phyloP scores from a whole-genome alignment of 495 filamentous ascomycete species.

The Aspergillus indologenus region DNA sequence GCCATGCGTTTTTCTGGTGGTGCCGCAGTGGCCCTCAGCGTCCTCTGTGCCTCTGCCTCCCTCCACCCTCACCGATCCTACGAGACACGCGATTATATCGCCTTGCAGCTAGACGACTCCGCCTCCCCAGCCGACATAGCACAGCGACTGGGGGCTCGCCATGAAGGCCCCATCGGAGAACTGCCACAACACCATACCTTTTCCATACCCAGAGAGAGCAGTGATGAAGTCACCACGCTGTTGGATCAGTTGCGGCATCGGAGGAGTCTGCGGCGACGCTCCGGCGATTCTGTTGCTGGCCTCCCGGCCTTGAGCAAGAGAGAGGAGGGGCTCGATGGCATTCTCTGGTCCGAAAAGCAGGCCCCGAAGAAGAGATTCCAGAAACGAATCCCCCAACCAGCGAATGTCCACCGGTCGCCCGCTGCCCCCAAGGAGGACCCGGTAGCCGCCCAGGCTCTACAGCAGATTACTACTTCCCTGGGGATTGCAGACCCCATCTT shows the following conservation, averaged over 20 bases:
- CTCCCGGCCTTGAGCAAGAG: constrained; percentile 33
- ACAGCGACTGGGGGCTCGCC: constrained; percentile 64
- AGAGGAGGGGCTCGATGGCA: constrained; percentile 63
- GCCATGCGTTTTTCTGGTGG: constrained; percentile 37
- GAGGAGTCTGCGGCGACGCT: constrained; percentile 53
- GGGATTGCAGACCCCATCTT: constrained; percentile 88
- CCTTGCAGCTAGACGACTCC: constrained; percentile 69
- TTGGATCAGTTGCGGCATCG: constrained; percentile 55
- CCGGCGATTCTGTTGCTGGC: constrained; percentile 30
- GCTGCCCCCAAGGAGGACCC: constrained; percentile 31
- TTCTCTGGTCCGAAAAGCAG: constrained; percentile 82
- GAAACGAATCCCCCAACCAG: constrained; percentile 65
- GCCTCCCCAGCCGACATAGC: constrained; percentile 71
- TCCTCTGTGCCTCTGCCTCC: constrained; percentile 32
- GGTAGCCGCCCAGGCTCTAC: constrained; percentile 54
- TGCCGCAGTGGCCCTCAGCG: constrained; percentile 40
- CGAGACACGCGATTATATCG: constrained; percentile 83
- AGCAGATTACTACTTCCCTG: constrained; percentile 59
- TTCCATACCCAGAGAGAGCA: constrained; percentile 54
- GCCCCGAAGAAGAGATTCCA: constrained; percentile 65
- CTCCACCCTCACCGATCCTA: constrained; percentile 57
- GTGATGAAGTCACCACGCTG: constrained; percentile 58
- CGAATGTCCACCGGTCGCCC: constrained; percentile 9
- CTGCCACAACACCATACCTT: constrained; percentile 84
- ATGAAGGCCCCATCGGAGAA: constrained; percentile 82